A percentile compares a stretch with the other conserved stretches of the same genome.
phyloP scores from a whole-genome alignment of 2,329 filamentous ascomycete species.

The Trichoderma koningiopsis region DNA sequence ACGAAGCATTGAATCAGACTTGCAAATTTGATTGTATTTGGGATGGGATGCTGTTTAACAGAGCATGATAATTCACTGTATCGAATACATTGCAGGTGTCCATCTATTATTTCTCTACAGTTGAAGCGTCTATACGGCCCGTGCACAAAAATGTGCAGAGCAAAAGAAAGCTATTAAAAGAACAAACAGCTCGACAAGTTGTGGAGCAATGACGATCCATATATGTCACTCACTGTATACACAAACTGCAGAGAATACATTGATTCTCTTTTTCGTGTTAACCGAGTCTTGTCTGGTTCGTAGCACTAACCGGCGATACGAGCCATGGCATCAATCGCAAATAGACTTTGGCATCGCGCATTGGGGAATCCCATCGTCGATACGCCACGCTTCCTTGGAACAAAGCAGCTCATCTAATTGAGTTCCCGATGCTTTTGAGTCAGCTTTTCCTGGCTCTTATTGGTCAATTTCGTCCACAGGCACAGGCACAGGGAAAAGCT shows the following conservation, averaged over 20 bases:
- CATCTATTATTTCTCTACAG: background rate
- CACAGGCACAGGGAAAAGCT: background rate
- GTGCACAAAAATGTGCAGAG: background rate
- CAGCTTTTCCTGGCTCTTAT: background rate
- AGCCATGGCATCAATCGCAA: background rate
- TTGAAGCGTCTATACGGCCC: background rate
- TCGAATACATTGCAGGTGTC: background rate
- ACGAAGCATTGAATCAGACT: background rate
- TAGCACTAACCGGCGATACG: slow-evolving; percentile 7
- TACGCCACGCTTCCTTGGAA: background rate
- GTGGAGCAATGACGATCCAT: slow-evolving; percentile 21
- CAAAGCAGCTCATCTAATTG: background rate
- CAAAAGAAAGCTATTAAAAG: slow-evolving; percentile 1
- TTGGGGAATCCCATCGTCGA: background rate
- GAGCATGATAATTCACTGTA: background rate
- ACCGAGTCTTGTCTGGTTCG: slow-evolving; percentile 5
- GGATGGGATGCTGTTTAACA: background rate
- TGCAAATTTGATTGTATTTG: background rate
- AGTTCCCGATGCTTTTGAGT: background rate
- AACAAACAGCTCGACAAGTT: background rate
- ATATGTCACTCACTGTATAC: slow-evolving; percentile 17
- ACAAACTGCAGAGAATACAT: background rate
- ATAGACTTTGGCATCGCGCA: slow-evolving; percentile 20
- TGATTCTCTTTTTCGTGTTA: background rate
- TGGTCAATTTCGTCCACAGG: background rate